Base-by-base conservation (phyloP, 2,329 filamentous ascomycete genomes). In the Emmonsia crescens region DNA sequence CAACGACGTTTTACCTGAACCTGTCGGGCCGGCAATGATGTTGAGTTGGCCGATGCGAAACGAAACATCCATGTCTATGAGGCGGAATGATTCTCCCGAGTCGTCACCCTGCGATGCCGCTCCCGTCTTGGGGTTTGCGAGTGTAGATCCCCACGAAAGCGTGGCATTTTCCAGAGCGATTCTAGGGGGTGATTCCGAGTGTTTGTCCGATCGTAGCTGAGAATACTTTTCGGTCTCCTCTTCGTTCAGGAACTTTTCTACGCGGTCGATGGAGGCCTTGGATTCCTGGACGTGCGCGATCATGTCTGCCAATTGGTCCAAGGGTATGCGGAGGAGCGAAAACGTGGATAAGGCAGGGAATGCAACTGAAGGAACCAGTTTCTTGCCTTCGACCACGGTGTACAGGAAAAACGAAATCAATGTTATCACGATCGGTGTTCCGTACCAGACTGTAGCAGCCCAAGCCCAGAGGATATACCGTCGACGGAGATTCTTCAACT, bases 271-370 rank as follows among this genome's bases (percentile, higher is more conserved):
- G 0, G 94, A 99, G 24, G 99, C 93, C 77, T 96, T 96, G 29
- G 92, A 90, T 76, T 99, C 94, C 77, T 96, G 91, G 3, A 99
- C 92, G 76, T 97, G 94, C 12, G 94, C 94, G 71, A 97, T 88
- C 94, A 99, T 99, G 75, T 99, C 94, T 58, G 94, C 94, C 60
- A 99, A 82, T 76, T 97, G 93, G 73, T 99, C 94, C 54, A 99
- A 80, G 4, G 94, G 94, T 60, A 96, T 89, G 56, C 94, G 87
- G 16, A 99, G 85, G 48, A 99, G 85, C 72, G 92, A 92, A 74
- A 99, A 99, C 66, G 99, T 86, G 0, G 94, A 97, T 60, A 99
- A 86, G 44, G 94, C 91, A 1, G 94, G 96, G 75, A 99, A 99
- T 3, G 94, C 94, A 64, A 97, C 82, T 0, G 94, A 97, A 0